phyloP scores from a whole-genome alignment of 306 rosid genomes.

The Urtica urens region DNA sequence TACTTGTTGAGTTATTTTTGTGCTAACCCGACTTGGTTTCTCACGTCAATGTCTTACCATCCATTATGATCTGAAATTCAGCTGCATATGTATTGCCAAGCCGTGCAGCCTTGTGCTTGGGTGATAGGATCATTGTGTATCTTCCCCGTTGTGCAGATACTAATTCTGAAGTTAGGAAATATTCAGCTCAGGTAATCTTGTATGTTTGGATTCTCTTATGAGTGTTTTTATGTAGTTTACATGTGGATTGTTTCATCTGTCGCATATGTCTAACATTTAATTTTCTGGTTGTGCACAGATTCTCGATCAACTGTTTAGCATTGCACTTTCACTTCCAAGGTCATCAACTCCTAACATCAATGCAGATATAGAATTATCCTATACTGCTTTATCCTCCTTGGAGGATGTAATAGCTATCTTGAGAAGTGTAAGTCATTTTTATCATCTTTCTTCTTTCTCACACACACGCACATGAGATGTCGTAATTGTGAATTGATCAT shows the following conservation, averaged over 20 bases:
- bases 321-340: constrained; percentile 76
- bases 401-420: constrained; percentile 93
- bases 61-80: constrained; percentile 23
- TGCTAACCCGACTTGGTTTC: constrained; percentile 1
- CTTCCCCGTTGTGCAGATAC: constrained; percentile 96
- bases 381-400: constrained; percentile 76
- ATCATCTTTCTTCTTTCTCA: neutral
- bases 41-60: constrained; percentile 4
- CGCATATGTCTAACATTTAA: neutral
- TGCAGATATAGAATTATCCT: constrained; percentile 65
- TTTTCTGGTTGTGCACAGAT: constrained; percentile 33
- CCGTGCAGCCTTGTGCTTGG: constrained; percentile 84
- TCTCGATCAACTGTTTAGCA: constrained; percentile 84
- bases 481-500: constrained; percentile 19
- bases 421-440: constrained; percentile 61
- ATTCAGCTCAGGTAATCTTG: constrained; percentile 67
- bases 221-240: neutral
- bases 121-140: constrained; percentile 76
- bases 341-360: constrained; percentile 53
- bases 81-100: constrained; percentile 87
- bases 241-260: constrained; percentile 2
- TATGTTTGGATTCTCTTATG: neutral
- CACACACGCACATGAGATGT: constrained; percentile 1
- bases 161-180: constrained; percentile 82
- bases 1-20: neutral